Base-by-base conservation (phyloP, 2,329 filamentous ascomycete species). In the Botryosphaeria agaves region DNA sequence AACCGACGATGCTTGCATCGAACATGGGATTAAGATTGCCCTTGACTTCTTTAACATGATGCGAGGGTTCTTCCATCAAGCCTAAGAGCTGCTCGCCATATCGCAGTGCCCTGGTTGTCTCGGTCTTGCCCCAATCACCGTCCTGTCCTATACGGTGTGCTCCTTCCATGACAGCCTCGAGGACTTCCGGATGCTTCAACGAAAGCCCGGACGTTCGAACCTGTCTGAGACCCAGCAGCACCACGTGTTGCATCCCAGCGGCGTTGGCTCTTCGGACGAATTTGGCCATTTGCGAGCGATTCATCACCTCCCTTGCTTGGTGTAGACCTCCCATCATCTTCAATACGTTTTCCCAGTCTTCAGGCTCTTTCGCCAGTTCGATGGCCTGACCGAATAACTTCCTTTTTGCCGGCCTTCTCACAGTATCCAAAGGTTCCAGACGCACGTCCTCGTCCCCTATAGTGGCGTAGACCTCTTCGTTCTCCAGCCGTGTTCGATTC, bases 391-490 rank as follows among this genome's bases (percentile, higher is more conserved):
- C 32, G 5, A 51, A 33, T 14, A 55, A 33, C 7, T 35, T 33
- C 4, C 34, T 32, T 6, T 42, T 42, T 18, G 33, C 37, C 1
- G 52, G 50, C 11, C 51, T 46, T 3, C 26, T 41, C 5, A 33
- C 27, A 11, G 42, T 39, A 32, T 53, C 38, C 5, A 57, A 40
- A 32, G 47, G 51, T 32, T 43, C 30, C 1, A 56, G 42, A 2
- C 43, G 36, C 14, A 53, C 40, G n/a, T 55, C 51, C 31, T 57
- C 51, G 12, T 43, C 45, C 37, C 56, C 57, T 16, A 64, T 38
- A 1, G 48, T 49, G 23, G 56, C 52, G 18, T 54, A 51, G 21
- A 56, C 47, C 18, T 59, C 57, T 32, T 59, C 49, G 34, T 52
- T 51, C 29, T 53, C 45, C 20, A 64, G 52, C 23, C 50, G 48